These are phyloP conservation scores for Phylloporus sp. DNA, from an alignment of 1,284 basidiomycete genomes.

Conservation along the genomic window DNA sequence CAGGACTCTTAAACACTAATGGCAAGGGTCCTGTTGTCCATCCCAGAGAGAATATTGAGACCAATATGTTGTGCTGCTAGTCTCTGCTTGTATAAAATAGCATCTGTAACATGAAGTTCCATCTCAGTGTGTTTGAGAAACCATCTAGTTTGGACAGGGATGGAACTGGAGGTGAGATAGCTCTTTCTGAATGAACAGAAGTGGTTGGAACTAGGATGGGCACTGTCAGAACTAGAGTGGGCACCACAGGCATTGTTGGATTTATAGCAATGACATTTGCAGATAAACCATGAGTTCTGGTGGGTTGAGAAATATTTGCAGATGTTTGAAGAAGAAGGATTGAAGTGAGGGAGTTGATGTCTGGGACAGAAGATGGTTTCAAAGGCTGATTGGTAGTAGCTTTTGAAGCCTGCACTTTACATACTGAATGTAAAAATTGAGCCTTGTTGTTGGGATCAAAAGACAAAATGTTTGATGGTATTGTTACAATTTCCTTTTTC, in stretches of 20 bases:
- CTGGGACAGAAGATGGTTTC: too few species aligned
- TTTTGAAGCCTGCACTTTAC: constrained; percentile 11
- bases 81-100: constrained; percentile 16
- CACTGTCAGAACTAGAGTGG: too few species aligned
- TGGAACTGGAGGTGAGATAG: not conserved
- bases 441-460: constrained; percentile 9
- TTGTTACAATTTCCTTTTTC: too few species aligned
- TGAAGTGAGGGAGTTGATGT: not conserved
- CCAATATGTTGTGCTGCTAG: not conserved
- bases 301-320: too few species aligned
- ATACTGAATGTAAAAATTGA: not conserved
- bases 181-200: not conserved
- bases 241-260: too few species aligned
- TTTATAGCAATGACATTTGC: too few species aligned
- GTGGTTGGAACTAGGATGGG: not conserved
- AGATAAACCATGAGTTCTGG: too few species aligned
- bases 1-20: too few species aligned
- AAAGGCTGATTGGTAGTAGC: too few species aligned
- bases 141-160: not conserved
- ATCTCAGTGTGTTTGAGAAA: constrained; percentile 1
- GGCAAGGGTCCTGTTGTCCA: too few species aligned
- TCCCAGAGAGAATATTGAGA: too few species aligned
- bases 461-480: constrained; percentile 5
- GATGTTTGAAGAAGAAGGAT: not conserved
- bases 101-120: not conserved